phyloP scores from a whole-genome alignment of 805 yeast genomes.

The Barnettozyma vustinii region DNA sequence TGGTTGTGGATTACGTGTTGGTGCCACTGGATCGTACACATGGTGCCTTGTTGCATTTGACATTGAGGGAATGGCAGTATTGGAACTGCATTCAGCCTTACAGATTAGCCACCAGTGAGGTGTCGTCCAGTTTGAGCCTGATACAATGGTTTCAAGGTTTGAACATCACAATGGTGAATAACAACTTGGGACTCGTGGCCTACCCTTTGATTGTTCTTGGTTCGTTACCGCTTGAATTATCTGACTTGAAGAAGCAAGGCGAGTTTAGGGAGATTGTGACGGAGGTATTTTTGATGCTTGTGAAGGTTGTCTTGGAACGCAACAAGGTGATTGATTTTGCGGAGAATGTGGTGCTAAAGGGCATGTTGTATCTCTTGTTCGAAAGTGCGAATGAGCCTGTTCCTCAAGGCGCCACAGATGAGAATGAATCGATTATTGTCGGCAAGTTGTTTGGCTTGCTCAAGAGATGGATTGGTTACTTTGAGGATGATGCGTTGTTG shows the following conservation, averaged over 20 bases:
- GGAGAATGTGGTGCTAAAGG: conserved; percentile 11
- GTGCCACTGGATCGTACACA: conserved; percentile 34
- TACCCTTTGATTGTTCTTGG: conserved; percentile 34
- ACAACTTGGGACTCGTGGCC: conserved; percentile 46
- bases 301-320: conserved; percentile 5
- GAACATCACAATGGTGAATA: conserved; percentile 33
- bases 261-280: conserved; percentile 5
- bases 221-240: conserved; percentile 6
- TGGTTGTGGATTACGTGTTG: conserved; percentile 42
- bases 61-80: conserved; percentile 42
- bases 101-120: conserved; percentile 1
- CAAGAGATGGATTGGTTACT: conserved; percentile 6
- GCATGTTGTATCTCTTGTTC: conserved; percentile 7
- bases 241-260: not conserved
- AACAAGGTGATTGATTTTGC: not conserved
- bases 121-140: not conserved
- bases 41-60: conserved; percentile 40
- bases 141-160: conserved; percentile 10
- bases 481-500: not conserved
- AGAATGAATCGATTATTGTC: not conserved
- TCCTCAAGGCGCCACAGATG: not conserved
- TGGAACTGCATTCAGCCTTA: conserved; percentile 8
- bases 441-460: conserved; percentile 5
- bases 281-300: conserved; percentile 9
- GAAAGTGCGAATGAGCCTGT: conserved; percentile 6